Base-by-base conservation (phyloP, 371 early-diverging fungal genomes). In the Mortierella sp. region DNA sequence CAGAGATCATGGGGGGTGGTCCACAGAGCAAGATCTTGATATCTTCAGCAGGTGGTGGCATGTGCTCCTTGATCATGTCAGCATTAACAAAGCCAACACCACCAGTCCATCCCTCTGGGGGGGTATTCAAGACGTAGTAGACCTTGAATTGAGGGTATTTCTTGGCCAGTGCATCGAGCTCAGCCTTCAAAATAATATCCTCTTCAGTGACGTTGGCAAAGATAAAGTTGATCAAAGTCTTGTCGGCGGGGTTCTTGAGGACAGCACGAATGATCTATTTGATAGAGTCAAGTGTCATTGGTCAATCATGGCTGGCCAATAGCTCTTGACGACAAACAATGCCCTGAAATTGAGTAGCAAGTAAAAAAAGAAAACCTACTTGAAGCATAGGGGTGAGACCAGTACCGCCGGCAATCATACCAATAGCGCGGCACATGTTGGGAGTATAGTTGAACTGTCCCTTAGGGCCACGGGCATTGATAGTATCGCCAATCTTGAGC, bases 331-430 rank as follows among this genome's bases (percentile, higher is more conserved):
- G 45, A 15, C n/a, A 29, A 54, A 23, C 6, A 54, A 15, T 10
- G 17, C n/a, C n/a, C n/a, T n/a, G n/a, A n/a, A n/a, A n/a, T n/a
- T n/a, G n/a, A n/a, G n/a, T n/a, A n/a, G n/a, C n/a, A 54, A 54
- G 26, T 10, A 54, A 49, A 10, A 22, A 15, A 31, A 34, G 57
- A 57, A 17, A 31, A 15, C 19, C 2, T 60, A 92, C 88, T 82
- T 96, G 97, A 65, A 92, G 88, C 98, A 97, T 97, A 43, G 98
- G 98, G 0, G 98, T 97, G 76, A 98, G 95, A 60, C 98, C 97
- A 62, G 96, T 93, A 69, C 95, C 95, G 53, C 97, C 97, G 51
- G 96, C 95, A 74, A 99, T 92, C 98, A 99, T 98, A 55, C 96
- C 96, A 35, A 99, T 84, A 12, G 86, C 86, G 35, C 89, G 85